phyloP scores from a whole-genome alignment of 2,329 filamentous ascomycete species.

The Phialophora expanda region DNA sequence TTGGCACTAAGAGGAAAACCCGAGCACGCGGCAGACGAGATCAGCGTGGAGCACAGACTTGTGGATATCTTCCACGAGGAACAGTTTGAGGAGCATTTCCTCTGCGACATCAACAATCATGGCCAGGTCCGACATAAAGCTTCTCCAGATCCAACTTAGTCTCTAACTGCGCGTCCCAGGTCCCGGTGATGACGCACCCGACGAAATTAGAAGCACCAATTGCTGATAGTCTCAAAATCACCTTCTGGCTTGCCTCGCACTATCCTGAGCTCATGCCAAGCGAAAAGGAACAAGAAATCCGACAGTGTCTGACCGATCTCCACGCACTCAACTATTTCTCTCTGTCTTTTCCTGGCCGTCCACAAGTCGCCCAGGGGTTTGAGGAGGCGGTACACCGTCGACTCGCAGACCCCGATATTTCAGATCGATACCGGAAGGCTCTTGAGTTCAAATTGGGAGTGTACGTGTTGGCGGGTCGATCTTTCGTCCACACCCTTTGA shows the following conservation, averaged over 20 bases:
- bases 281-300: not conserved
- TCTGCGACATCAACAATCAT: slow-evolving; percentile 15
- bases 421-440: slow-evolving; percentile 13
- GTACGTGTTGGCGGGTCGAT: not conserved
- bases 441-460: slow-evolving; percentile 14
- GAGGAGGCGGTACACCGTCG: not conserved
- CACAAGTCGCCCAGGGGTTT: not conserved
- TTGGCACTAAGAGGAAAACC: not conserved
- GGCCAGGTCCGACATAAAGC: slow-evolving; percentile 14
- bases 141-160: not conserved
- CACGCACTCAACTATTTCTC: slow-evolving; percentile 10
- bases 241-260: not conserved
- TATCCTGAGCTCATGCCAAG: not conserved
- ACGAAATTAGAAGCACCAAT: not conserved
- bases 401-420: slow-evolving; percentile 2
- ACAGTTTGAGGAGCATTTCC: slow-evolving; percentile 15
- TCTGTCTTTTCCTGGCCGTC: not conserved
- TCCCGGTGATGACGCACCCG: not conserved
- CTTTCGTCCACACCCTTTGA: too few species aligned
- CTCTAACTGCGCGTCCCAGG: not conserved
- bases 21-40: not conserved
- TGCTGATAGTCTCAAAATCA: not conserved
- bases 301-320: not conserved
- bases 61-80: slow-evolving; percentile 23
- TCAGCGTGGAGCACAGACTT: not conserved